phyloP scores from a whole-genome alignment of 192 early-diverging fungal genomes.

The Coemansia sp. region DNA sequence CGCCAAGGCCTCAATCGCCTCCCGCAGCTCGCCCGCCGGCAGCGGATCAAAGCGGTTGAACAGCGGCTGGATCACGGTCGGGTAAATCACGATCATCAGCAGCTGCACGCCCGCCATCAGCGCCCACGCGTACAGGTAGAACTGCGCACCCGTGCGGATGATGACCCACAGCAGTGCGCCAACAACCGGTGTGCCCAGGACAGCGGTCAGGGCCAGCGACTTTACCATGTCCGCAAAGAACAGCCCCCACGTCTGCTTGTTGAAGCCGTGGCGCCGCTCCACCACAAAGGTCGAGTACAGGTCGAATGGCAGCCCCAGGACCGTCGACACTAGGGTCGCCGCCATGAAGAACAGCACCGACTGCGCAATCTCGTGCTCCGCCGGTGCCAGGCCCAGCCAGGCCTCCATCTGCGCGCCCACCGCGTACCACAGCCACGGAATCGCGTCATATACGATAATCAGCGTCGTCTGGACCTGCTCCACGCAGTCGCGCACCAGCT shows the following conservation, averaged over 20 bases:
- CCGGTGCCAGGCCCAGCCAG: conserved; percentile 52
- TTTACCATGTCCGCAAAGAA: conserved; percentile 81
- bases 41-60: conserved; percentile 95
- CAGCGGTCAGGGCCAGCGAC: conserved; percentile 56
- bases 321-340: conserved; percentile 53
- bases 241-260: conserved; percentile 79
- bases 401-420: conserved; percentile 52
- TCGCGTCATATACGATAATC: conserved; percentile 61
- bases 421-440: conserved; percentile 68
- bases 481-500: conserved; percentile 59
- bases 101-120: conserved; percentile 76
- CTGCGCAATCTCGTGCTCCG: conserved; percentile 76
- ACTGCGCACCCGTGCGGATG: conserved; percentile 68
- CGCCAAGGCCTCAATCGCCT: conserved; percentile 76
- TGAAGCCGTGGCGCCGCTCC: conserved; percentile 91
- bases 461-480: conserved; percentile 60
- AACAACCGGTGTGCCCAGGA: conserved; percentile 74
- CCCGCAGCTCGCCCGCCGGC: conserved; percentile 71
- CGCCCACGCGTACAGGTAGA: conserved; percentile 89
- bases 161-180: conserved; percentile 80
- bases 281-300: conserved; percentile 93
- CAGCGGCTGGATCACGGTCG: conserved; percentile 94
- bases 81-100: conserved; percentile 74
- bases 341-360: conserved; percentile 71
- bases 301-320: conserved; percentile 70